phyloP scores from a whole-genome alignment of 805 yeast species.

The Pichia nakasei region DNA sequence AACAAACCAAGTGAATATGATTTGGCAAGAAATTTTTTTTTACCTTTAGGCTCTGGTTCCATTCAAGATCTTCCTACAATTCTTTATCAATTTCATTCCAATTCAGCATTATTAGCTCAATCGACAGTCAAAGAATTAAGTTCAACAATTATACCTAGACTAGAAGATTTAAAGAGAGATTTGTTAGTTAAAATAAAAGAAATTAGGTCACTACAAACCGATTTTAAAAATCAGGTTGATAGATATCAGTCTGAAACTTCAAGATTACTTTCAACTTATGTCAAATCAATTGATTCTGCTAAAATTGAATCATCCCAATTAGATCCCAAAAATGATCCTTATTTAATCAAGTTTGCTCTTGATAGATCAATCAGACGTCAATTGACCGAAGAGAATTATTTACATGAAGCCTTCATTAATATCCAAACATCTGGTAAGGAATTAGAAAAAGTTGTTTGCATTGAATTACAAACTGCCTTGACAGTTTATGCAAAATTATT shows the following conservation, averaged over 20 bases:
- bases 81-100: constrained; percentile 45
- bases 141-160: constrained; percentile 52
- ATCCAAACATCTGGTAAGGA: constrained; percentile 83
- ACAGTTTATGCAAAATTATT: constrained; percentile 61
- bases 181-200: constrained; percentile 78
- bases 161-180: constrained; percentile 66
- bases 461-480: constrained; percentile 78
- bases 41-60: constrained; percentile 72
- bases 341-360: constrained; percentile 56
- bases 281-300: constrained; percentile 58
- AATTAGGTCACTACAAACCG: constrained; percentile 71
- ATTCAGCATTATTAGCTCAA: constrained; percentile 50
- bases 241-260: constrained; percentile 65
- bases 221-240: constrained; percentile 68
- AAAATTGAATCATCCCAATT: constrained; percentile 37
- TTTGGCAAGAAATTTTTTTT: constrained; percentile 42
- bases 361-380: constrained; percentile 75
- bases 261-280: constrained; percentile 41
- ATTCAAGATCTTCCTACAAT: constrained; percentile 75
- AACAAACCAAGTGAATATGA: constrained; percentile 28
- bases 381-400: constrained; percentile 71
- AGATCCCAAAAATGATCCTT: constrained; percentile 67
- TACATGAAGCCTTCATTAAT: constrained; percentile 83
- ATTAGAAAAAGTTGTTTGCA: constrained; percentile 77
- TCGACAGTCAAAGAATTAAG: constrained; percentile 52